Evolutionary conservation across 768 basidiomycete species (phyloP), one percentile per base, ranked within the genome.

Genomic region (Stropharia rugosoannulata): DNA sequence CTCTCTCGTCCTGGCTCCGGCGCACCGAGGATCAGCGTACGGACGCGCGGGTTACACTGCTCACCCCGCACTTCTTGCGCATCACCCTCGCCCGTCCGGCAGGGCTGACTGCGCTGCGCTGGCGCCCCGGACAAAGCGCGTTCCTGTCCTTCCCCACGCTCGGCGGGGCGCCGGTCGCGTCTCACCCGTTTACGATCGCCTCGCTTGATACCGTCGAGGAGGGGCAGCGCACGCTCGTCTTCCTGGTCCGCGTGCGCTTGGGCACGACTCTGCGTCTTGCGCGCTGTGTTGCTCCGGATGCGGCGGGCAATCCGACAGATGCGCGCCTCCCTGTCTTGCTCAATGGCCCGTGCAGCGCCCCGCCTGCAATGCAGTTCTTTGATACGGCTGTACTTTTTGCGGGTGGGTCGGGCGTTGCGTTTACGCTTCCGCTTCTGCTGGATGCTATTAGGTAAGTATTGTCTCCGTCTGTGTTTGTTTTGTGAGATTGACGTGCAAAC

Each of bases 181-280:
- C 54, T 15, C 85, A 86, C 56, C 85, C 85, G 1, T 86, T 87
- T 67, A 84, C 85, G 0, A 85, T 86, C 52, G 72, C 81, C 5
- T 80, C 70, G n/a, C 62, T 77, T 7, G 70, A 75, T 12, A 48
- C 57, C n/a, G 50, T 50, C 13, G 27, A 54, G 3, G 49, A 49
- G 1, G 56, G 63, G 42, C 64, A 65, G 58, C 76, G 75, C 55
- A 75, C 83, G 25, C 67, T 88, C 13, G 70, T 74, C 1, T 87
- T 89, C 68, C 67, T 89, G 46, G 69, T 89, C 56, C 77, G 83
- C 15, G 83, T 83, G 15, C 72, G 79, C 37, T 68, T 74, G 15
- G 88, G 89, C 0, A 83, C 87, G 64, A 89, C 87, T 4, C 75
- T 73, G 60, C 72, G 76, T 0, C 68, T 86, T 13, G 64, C 68